phyloP scores from a whole-genome alignment of 176 grass and related monocot genomes.

The Elaeis guineensis region DNA sequence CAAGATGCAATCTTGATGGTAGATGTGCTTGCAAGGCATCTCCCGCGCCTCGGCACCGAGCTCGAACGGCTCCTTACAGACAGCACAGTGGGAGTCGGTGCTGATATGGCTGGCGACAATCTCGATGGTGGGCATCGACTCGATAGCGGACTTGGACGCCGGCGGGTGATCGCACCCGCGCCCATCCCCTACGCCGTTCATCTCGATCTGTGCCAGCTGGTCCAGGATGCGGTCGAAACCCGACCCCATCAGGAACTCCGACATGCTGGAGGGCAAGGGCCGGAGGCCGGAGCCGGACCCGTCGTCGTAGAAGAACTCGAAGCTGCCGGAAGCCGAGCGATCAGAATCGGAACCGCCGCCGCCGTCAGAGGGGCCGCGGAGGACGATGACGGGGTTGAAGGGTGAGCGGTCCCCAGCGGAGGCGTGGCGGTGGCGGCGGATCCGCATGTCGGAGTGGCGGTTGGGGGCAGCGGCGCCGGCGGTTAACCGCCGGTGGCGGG shows the following conservation, averaged over 20 bases:
- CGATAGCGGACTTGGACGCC: conserved; percentile 2
- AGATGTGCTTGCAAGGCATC: conserved; percentile 8
- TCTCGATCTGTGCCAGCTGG: not conserved
- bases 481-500: too few relatives aligned
- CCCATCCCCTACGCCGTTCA: not conserved
- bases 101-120: not conserved
- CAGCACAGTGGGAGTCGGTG: conserved; percentile 1
- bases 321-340: not conserved
- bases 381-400: conserved; percentile 8
- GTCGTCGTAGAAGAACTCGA: conserved; percentile 3
- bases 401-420: not conserved
- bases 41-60: not conserved
- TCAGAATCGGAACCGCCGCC: not conserved
- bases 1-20: conserved; percentile 5
- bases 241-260: not conserved
- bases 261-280: not conserved
- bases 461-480: too few relatives aligned
- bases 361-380: not conserved
- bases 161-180: not conserved
- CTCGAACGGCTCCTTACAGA: conserved; percentile 6
- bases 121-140: conserved; percentile 1
- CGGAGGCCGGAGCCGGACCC: not conserved
- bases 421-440: not conserved
- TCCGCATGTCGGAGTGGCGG: too few relatives aligned
- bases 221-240: conserved; percentile 2